Evolutionary conservation across 2,329 filamentous ascomycete species (phyloP).

Genomic region (Calonectria henricotiae): DNA sequence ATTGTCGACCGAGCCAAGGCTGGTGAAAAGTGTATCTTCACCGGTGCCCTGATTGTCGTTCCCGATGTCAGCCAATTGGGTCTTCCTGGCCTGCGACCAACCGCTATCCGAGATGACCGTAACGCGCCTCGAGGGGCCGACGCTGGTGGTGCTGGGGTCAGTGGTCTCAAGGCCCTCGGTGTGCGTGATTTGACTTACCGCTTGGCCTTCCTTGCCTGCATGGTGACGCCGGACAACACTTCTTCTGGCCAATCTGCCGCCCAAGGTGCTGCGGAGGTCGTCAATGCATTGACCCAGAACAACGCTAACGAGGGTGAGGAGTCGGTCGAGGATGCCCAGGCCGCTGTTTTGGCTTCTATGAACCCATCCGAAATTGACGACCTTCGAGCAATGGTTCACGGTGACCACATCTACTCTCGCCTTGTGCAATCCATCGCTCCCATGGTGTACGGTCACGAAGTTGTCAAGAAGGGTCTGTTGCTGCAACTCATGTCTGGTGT

Average conservation of each 20-base stretch:
- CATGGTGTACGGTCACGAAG: constrained; percentile 97
- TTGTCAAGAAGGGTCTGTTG: constrained; percentile 97
- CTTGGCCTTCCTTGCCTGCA: constrained; percentile 96
- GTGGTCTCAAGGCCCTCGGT: constrained; percentile 91
- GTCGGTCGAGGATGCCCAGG: constrained; percentile 88
- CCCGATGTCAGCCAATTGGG: constrained; percentile 97
- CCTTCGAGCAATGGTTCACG: constrained; percentile 92
- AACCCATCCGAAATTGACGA: constrained; percentile 92
- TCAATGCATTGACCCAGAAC: constrained; percentile 81
- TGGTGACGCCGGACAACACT: constrained; percentile 92
- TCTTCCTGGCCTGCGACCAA: constrained; percentile 87
- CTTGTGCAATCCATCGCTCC: constrained; percentile 95
- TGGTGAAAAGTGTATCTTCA: constrained; percentile 98
- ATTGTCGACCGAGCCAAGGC: constrained; percentile 98
- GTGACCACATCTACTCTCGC: constrained; percentile 93
- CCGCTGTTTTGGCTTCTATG: constrained; percentile 88
- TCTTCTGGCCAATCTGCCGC: constrained; percentile 83
- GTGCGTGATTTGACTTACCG: constrained; percentile 96
- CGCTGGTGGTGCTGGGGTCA: constrained; percentile 87
- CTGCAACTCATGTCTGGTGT: constrained; percentile 98
- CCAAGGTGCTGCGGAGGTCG: constrained; percentile 79
- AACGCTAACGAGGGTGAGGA: constrained; percentile 78
- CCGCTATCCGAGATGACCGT: constrained; percentile 87
- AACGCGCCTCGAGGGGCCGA: constrained; percentile 82
- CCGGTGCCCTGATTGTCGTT: constrained; percentile 94